Base-by-base conservation (phyloP, 345 rosid species). In the Alliaria petiolata region DNA sequence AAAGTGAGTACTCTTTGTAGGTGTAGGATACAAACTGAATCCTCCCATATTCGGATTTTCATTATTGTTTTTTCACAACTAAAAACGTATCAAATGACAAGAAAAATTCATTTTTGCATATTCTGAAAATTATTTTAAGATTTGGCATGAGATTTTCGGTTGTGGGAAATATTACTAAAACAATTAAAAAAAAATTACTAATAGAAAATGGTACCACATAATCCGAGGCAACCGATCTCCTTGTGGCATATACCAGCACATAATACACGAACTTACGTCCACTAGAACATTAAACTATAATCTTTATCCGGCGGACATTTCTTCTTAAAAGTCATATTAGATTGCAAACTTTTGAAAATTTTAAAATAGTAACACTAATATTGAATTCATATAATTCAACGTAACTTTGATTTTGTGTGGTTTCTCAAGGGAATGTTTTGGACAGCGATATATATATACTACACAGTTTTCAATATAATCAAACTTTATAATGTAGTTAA, bases 341-440 rank as follows among this genome's bases (percentile, higher is more conserved):
- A 12, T 36, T 45, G 65, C 50, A 34, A 35, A 25, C 34, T 6
- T 64, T 63, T 55, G 55, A 42, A n/a, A 30, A 6, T 42, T 51
- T 57, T 6, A 42, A 62, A 14, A 33, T 9, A 43, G n/a, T 42
- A 22, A 30, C 59, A 45, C 6, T 36, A 38, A 49, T 59, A 31
- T 60, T 26, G 20, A 50, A 66, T 40, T 57, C 47, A 67, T 26
- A 39, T 15, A 20, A 30, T 57, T 73, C 53, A 58, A 65, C 28
- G 25, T 71, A n/a, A n/a, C n/a, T n/a, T 59, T 59, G 35, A 58
- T 7, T 74, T 58, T 35, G 1, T 49, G 33, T 36, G 51, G 11
- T 40, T 50, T 39, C 31, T 47, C 69, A 59, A 40, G 69, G 34
- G 74, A 75, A 67, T 60, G 74, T 75, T 51, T 67, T 16, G 47